A percentile compares a stretch with the other conserved stretches of the same genome.
Conservation (phyloP, 768 basidiomycete species). For the Leucocoprinus birnbaumii region DNA sequence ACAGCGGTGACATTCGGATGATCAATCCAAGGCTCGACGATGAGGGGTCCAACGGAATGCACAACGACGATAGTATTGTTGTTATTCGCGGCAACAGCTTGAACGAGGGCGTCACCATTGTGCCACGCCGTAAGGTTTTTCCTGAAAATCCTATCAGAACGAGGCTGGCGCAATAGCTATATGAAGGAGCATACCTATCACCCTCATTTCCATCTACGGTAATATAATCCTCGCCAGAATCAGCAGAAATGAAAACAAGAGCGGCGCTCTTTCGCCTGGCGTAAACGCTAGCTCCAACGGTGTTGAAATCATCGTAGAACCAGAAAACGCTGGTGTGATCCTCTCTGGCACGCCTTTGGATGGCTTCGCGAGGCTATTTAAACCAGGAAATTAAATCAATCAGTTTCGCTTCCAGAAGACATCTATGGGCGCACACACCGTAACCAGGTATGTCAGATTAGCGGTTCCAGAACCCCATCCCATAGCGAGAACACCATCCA, state of each 20-base stretch:
- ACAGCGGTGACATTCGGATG: slow-evolving; percentile 73
- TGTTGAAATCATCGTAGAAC: slow-evolving; percentile 70
- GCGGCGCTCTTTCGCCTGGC: slow-evolving; percentile 56
- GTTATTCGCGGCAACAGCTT: slow-evolving; percentile 62
- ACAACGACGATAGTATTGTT: slow-evolving; percentile 73
- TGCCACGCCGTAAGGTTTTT: slow-evolving; percentile 76
- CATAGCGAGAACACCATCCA: slow-evolving; percentile 77
- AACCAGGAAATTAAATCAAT: background rate
- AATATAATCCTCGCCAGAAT: slow-evolving; percentile 84
- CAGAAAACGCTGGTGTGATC: slow-evolving; percentile 67
- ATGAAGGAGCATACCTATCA: slow-evolving; percentile 44
- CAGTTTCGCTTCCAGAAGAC: background rate
- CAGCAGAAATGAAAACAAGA: slow-evolving; percentile 78
- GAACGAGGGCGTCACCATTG: slow-evolving; percentile 67
- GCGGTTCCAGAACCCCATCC: slow-evolving; percentile 91
- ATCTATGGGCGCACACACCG: slow-evolving; percentile 37
- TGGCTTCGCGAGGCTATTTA: slow-evolving; percentile 70
- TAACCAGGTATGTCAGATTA: slow-evolving; percentile 76
- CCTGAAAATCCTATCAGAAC: slow-evolving; percentile 19
- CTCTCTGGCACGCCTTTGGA: slow-evolving; percentile 66
- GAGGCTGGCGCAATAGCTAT: background rate
- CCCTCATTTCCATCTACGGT: slow-evolving; percentile 78
- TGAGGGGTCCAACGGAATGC: slow-evolving; percentile 60
- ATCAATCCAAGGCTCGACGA: slow-evolving; percentile 66
- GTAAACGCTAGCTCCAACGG: slow-evolving; percentile 42